Evolutionary conservation across 1,139 yeast genomes (phyloP).

Genomic region (Candida sp.): DNA sequence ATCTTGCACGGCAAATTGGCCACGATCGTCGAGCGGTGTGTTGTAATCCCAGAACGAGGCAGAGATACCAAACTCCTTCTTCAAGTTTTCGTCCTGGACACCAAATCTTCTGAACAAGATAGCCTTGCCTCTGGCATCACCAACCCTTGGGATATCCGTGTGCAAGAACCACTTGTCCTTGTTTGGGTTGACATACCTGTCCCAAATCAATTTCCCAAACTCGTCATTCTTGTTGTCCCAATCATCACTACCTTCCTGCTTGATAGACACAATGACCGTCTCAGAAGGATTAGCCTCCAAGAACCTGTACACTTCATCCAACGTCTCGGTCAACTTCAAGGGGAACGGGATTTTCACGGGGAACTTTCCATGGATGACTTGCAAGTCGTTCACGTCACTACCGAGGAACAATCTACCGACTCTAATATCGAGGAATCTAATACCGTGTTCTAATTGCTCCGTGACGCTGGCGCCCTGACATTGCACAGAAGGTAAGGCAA

Average conservation of each 20-base stretch:
- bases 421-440: conserved; percentile 74
- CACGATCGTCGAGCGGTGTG: conserved; percentile 68
- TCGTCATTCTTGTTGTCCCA: conserved; percentile 71
- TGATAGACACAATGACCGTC: conserved; percentile 68
- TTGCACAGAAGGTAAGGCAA: conserved; percentile 79
- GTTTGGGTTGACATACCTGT: conserved; percentile 53
- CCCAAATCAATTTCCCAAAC: conserved; percentile 69
- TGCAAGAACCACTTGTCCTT: conserved; percentile 67
- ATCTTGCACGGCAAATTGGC: conserved; percentile 71
- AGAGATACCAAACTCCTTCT: conserved; percentile 61
- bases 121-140: conserved; percentile 70
- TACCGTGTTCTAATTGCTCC: conserved; percentile 72
- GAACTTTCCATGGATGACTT: conserved; percentile 77
- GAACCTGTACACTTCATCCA: conserved; percentile 64
- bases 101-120: conserved; percentile 76
- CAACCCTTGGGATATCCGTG: conserved; percentile 58
- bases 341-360: conserved; percentile 71
- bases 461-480: conserved; percentile 71
- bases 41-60: conserved; percentile 74
- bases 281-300: conserved; percentile 58
- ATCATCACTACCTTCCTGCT: conserved; percentile 73
- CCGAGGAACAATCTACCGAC: conserved; percentile 63
- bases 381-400: conserved; percentile 46
- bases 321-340: conserved; percentile 49
- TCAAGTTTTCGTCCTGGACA: conserved; percentile 49